Evolutionary conservation across 2,329 filamentous ascomycete genomes (phyloP).

Genomic region (Aspergillus sojae): DNA sequence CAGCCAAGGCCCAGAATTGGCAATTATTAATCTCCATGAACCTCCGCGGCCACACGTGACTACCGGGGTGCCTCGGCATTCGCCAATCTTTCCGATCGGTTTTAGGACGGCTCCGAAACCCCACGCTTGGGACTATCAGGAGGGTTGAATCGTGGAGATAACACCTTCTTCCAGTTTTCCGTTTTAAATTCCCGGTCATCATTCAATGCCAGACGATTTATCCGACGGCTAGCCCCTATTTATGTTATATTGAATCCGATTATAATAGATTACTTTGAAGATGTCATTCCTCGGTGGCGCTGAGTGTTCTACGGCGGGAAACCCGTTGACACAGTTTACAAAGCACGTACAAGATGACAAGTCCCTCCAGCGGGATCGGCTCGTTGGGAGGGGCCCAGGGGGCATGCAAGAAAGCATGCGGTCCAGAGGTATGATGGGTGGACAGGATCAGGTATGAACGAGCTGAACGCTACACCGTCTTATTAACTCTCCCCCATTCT

Average conservation of each 20-base stretch:
- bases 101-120: conserved; percentile 24
- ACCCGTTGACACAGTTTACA: conserved; percentile 94
- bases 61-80: conserved; percentile 25
- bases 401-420: conserved; percentile 76
- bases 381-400: conserved; percentile 73
- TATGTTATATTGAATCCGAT: not conserved
- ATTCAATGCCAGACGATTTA: not conserved
- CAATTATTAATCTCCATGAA: conserved; percentile 5
- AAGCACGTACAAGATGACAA: conserved; percentile 98
- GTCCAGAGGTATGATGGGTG: conserved; percentile 67
- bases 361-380: conserved; percentile 85
- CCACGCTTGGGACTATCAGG: conserved; percentile 26
- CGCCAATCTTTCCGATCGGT: conserved; percentile 19
- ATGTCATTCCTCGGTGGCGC: conserved; percentile 98
- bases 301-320: conserved; percentile 94
- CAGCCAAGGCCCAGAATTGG: not conserved
- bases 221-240: not conserved
- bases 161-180: conserved; percentile 1
- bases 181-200: not conserved
- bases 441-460: conserved; percentile 69
- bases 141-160: conserved; percentile 6
- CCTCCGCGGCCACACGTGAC: conserved; percentile 22
- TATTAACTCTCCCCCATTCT: conserved; percentile 5
- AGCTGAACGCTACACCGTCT: not conserved
- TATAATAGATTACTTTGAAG: conserved; percentile 21